phyloP scores from a whole-genome alignment of 768 basidiomycete species.

The Clathrus columnatus region DNA sequence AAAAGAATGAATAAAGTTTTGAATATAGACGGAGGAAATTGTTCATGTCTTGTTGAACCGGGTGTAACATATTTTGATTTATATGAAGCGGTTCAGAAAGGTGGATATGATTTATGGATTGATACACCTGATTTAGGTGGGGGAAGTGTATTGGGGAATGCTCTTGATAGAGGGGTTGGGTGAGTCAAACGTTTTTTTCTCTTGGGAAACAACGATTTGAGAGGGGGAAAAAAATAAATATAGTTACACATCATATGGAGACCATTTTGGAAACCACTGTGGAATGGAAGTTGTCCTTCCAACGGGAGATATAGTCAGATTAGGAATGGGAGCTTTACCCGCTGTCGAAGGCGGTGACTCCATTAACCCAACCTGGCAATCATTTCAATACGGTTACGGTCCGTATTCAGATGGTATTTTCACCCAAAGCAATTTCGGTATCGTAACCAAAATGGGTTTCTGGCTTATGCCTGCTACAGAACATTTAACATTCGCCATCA shows the following conservation, averaged over 20 bases:
- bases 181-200: neutral
- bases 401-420: slow-evolving; percentile 4
- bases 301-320: neutral
- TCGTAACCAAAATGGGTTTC: slow-evolving; percentile 4
- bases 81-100: slow-evolving; percentile 1
- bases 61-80: slow-evolving; percentile 1
- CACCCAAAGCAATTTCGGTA: slow-evolving; percentile 2
- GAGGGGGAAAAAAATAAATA: neutral
- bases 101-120: neutral
- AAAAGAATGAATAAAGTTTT: slow-evolving; percentile 1
- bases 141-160: slow-evolving; percentile 1
- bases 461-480: slow-evolving; percentile 4
- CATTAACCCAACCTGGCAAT: slow-evolving; percentile 2
- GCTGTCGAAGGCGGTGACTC: neutral
- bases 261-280: slow-evolving; percentile 4
- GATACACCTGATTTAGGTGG: slow-evolving; percentile 1
- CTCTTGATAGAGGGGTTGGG: slow-evolving; percentile 1
- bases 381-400: slow-evolving; percentile 4
- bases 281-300: slow-evolving; percentile 3
- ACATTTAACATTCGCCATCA: slow-evolving; percentile 3
- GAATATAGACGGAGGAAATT: slow-evolving; percentile 1
- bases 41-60: neutral
- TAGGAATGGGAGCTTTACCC: slow-evolving; percentile 4
- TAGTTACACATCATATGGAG: slow-evolving; percentile 1
- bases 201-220: neutral